phyloP scores from a whole-genome alignment of 208 protist genomes.

The Naegleria lovaniensis region DNA sequence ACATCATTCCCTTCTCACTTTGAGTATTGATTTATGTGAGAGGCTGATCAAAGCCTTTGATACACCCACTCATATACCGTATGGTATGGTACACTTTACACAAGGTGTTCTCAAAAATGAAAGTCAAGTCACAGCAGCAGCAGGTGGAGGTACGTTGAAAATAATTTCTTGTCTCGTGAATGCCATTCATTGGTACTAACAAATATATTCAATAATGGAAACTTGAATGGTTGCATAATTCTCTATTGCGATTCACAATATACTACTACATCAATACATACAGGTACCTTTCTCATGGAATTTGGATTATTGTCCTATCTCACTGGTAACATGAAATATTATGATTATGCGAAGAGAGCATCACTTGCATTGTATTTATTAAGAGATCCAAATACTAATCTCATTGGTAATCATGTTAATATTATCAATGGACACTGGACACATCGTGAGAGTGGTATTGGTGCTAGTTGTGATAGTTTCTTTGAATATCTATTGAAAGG shows the following conservation, averaged over 20 bases:
- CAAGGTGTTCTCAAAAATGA: slow-evolving; percentile 57
- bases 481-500: slow-evolving; percentile 78
- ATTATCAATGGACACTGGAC: slow-evolving; percentile 42
- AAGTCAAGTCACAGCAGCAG: slow-evolving; percentile 46
- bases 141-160: slow-evolving; percentile 38
- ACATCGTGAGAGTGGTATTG: slow-evolving; percentile 45
- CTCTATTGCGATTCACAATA: no score
- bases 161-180: no score
- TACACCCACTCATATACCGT: slow-evolving; percentile 69
- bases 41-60: slow-evolving; percentile 63
- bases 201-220: no score
- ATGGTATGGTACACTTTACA: slow-evolving; percentile 66
- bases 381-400: slow-evolving; percentile 30
- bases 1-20: slow-evolving; percentile 41
- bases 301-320: slow-evolving; percentile 51
- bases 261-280: no score
- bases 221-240: no score
- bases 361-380: slow-evolving; percentile 42
- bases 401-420: slow-evolving; percentile 58
- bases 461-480: slow-evolving; percentile 61
- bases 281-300: slow-evolving; percentile 58
- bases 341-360: slow-evolving; percentile 42
- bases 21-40: slow-evolving; percentile 55
- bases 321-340: slow-evolving; percentile 49
- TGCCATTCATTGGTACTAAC: no score